Base-by-base conservation (phyloP, 2,329 filamentous ascomycete genomes). In the Phyllosticta ampelicida region DNA sequence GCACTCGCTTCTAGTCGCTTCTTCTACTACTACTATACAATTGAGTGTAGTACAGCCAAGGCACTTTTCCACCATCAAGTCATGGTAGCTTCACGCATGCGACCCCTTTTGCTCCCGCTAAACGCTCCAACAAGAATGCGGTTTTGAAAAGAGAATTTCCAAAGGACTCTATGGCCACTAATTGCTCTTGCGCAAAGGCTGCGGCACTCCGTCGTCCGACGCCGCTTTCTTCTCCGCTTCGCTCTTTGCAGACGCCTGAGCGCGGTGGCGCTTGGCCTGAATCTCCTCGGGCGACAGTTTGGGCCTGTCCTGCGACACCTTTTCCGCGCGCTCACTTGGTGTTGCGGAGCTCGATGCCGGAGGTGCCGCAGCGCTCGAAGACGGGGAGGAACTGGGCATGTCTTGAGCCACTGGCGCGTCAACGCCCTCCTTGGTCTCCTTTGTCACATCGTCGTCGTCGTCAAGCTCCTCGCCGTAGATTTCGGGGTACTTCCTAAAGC, bases 401-500 rank as follows among this genome's bases (percentile, higher is more conserved):
- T 55, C 57, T 53, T 59, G 52, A 16, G 49, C 57, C 16, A 51
- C 48, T 11, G 54, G 28, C n/a, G 28, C 36, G 19, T 57, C 58
- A 19, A 36, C 50, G 20, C 61, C 59, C n/a, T 61, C 61, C 1
- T 65, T 64, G 5, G 62, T 61, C n/a, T 61, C 61, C 1, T 65
- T 64, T 4, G 62, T 61, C 13, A 64, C 60, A 65, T 76, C 75
- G 51, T 84, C 81, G 19, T 86, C 90, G 53, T 90, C 87, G 30
- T 87, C 86, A 18, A 96, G 78, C 71, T 97, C 92, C 50, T 87
- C 82, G 61, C 90, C 91, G 74, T 99, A 99, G 61, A 96, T 80
- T 50, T 97, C 94, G 19, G 94, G 94, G 73, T 96, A 88, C 71
- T 85, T 77, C 65, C 90, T 84, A 81, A 99, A 99, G 78, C 94